Evolutionary conservation across 495 filamentous ascomycete genomes (phyloP).

Genomic region (Penicillium argentinense): DNA sequence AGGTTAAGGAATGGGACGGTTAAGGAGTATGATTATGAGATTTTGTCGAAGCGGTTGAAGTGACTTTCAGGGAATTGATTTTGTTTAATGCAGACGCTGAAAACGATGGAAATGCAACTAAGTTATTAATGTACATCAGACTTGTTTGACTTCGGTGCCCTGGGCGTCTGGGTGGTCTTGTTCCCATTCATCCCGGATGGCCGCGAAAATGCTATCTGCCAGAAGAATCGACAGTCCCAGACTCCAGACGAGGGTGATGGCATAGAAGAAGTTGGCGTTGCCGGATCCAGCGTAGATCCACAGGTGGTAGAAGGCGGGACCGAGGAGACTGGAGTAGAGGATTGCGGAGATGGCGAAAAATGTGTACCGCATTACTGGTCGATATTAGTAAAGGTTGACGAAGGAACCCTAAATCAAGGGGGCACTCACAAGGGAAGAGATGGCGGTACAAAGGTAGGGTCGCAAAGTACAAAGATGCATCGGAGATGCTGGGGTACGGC

Average conservation of each 20-base stretch:
- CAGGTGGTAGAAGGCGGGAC: constrained; percentile 93
- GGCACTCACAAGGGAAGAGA: constrained; percentile 78
- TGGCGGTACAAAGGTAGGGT: constrained; percentile 87
- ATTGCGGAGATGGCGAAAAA: constrained; percentile 81
- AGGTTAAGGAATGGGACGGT: constrained; percentile 63
- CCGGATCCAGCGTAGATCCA: constrained; percentile 99
- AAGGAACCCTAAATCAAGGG: background rate
- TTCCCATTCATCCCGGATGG: constrained; percentile 92
- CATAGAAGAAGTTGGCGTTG: constrained; percentile 99
- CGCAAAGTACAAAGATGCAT: constrained; percentile 79
- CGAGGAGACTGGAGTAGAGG: constrained; percentile 83
- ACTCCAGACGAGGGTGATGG: constrained; percentile 97
- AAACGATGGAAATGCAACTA: constrained; percentile 4
- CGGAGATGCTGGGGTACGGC: constrained; percentile 90
- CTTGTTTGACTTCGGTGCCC: constrained; percentile 82
- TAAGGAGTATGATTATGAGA: constrained; percentile 65
- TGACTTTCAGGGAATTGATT: too few relatives aligned
- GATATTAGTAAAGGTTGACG: constrained; percentile 24
- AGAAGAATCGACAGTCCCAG: constrained; percentile 79
- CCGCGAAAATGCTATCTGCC: constrained; percentile 82
- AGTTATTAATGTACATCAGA: constrained; percentile 50
- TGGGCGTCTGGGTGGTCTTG: constrained; percentile 84
- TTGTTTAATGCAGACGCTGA: too few relatives aligned
- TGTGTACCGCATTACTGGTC: constrained; percentile 82
- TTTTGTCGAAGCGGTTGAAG: constrained; percentile 62